Evolutionary conservation across 2,329 filamentous ascomycete genomes (phyloP).

Genomic region (Alternaria alternata): DNA sequence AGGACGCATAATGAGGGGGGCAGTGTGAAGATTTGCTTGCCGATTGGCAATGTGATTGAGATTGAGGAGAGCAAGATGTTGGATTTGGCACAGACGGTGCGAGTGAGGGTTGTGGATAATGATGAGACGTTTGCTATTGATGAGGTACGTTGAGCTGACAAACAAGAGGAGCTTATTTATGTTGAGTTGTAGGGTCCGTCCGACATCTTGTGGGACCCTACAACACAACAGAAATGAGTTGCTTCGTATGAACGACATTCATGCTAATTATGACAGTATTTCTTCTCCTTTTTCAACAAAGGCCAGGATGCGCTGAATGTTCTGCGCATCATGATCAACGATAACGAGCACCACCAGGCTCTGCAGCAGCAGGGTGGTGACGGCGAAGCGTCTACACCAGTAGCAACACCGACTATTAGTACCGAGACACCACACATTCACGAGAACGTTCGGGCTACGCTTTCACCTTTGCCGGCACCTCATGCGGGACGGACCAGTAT

Average conservation of each 20-base stretch:
- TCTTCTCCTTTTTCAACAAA: constrained; percentile 92
- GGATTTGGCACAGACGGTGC: constrained; percentile 92
- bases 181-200: too few relatives aligned
- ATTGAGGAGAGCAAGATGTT: constrained; percentile 91
- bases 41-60: constrained; percentile 87
- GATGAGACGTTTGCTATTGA: constrained; percentile 95
- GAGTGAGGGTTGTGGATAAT: constrained; percentile 90
- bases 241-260: background rate
- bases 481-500: constrained; percentile 46
- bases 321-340: constrained; percentile 75
- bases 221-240: too few relatives aligned
- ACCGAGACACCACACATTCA: constrained; percentile 39
- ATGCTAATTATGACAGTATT: constrained; percentile 69
- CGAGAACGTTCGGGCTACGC: constrained; percentile 55
- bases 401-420: constrained; percentile 27
- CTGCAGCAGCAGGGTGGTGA: constrained; percentile 17
- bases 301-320: constrained; percentile 84
- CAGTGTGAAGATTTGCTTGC: constrained; percentile 93
- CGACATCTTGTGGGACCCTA: too few relatives aligned
- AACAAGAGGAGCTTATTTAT: too few relatives aligned
- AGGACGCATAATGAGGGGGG: constrained; percentile 95
- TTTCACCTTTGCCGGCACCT: constrained; percentile 52
- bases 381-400: constrained; percentile 22
- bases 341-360: constrained; percentile 58
- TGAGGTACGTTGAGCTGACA: constrained; percentile 65